phyloP scores from a whole-genome alignment of 1,284 basidiomycete genomes.

The Somion occarium region DNA sequence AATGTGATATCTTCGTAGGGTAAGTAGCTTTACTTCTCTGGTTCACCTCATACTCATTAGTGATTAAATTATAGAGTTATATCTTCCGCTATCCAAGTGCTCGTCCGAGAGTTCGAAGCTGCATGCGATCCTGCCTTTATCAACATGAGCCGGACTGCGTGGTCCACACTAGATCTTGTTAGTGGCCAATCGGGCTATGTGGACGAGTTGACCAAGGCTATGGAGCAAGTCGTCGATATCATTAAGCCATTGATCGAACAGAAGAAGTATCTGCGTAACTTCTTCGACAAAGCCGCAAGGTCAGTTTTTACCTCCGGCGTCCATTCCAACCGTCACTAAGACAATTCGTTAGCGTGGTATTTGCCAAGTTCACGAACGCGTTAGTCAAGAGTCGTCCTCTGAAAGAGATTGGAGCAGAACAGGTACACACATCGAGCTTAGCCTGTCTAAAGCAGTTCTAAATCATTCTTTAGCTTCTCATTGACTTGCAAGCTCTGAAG shows the following conservation, averaged over 20 bases:
- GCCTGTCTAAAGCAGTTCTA: neutral
- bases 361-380: constrained; percentile 82
- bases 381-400: constrained; percentile 86
- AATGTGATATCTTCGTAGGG: constrained; percentile 88
- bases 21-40: constrained; percentile 35
- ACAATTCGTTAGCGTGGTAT: constrained; percentile 52
- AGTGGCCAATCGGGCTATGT: constrained; percentile 82
- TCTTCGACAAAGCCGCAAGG: constrained; percentile 90
- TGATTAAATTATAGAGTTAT: constrained; percentile 53
- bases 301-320: constrained; percentile 26
- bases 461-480: constrained; percentile 58
- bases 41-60: neutral
- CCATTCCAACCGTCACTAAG: neutral
- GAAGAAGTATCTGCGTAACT: constrained; percentile 89
- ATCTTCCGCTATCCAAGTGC: constrained; percentile 72
- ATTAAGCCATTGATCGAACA: constrained; percentile 79
- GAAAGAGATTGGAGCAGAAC: constrained; percentile 88
- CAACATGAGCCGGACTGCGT: constrained; percentile 71
- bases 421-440: constrained; percentile 44
- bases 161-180: constrained; percentile 78
- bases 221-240: constrained; percentile 60
- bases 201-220: constrained; percentile 62
- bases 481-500: constrained; percentile 89
- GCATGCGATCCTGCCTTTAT: constrained; percentile 75
- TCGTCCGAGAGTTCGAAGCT: constrained; percentile 79